Conservation (phyloP, 768 basidiomycete genomes). For the Podaxis pistillaris region DNA sequence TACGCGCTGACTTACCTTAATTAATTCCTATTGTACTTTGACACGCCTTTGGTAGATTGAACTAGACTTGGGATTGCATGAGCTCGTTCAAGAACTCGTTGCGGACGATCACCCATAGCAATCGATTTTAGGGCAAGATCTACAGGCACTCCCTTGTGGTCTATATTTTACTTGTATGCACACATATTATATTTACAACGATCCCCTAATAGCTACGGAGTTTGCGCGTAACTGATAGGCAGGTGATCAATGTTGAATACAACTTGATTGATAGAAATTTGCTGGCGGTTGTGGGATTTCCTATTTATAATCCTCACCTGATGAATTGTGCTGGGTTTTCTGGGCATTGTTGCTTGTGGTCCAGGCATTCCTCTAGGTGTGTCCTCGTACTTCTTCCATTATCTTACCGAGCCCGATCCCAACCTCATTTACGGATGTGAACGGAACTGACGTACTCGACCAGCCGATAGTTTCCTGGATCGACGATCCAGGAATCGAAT, state of each 20-base stretch:
- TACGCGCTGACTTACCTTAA: slow-evolving; percentile 23
- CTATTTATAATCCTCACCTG: neutral
- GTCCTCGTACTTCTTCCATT: too few species aligned
- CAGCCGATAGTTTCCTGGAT: neutral
- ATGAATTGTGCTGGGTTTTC: neutral
- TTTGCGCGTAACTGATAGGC: neutral
- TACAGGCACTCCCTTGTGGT: neutral
- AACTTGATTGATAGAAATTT: neutral
- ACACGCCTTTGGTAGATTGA: slow-evolving; percentile 47
- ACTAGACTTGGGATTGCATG: slow-evolving; percentile 49
- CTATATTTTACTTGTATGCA: neutral
- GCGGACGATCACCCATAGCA: slow-evolving; percentile 13
- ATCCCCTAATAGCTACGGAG: neutral
- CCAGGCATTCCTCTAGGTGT: too few species aligned
- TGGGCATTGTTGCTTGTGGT: too few species aligned
- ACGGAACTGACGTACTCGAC: neutral
- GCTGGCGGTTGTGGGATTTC: slow-evolving; percentile 6
- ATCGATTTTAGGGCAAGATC: neutral
- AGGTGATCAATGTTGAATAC: neutral
- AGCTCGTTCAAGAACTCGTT: slow-evolving; percentile 39
- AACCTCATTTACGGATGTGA: neutral
- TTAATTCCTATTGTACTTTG: neutral
- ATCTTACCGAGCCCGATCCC: neutral
- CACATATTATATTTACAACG: neutral
- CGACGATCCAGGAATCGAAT: neutral